Percentiles rank a stretch among this genome's conserved stretches.
phyloP scores from a whole-genome alignment of 371 early-diverging fungal species.

The Saksenaea vasiformis region DNA sequence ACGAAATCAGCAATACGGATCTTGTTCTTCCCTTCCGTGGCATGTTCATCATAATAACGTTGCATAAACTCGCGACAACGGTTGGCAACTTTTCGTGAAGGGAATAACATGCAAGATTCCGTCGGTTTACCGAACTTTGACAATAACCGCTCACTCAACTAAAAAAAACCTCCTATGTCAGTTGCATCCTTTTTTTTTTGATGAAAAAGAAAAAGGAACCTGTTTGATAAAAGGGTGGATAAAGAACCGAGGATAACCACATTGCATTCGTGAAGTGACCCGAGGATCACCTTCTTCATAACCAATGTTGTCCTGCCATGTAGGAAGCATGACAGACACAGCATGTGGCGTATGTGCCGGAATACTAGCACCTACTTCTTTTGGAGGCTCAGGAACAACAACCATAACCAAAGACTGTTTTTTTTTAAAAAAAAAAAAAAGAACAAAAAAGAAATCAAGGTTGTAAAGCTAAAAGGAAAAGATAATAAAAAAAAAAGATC shows the following conservation, averaged over 20 bases:
- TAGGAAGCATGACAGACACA: slow-evolving; percentile 92
- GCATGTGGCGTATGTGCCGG: slow-evolving; percentile 83
- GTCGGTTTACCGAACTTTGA: slow-evolving; percentile 66
- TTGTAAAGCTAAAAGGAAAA: not conserved
- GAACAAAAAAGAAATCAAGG: slow-evolving; percentile 11
- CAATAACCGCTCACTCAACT: slow-evolving; percentile 49
- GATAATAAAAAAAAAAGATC: not conserved
- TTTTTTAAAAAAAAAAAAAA: too few relatives aligned
- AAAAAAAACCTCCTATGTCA: not conserved
- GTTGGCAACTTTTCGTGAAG: slow-evolving; percentile 69
- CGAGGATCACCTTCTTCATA: slow-evolving; percentile 88
- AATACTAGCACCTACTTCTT: slow-evolving; percentile 60
- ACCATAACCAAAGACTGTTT: slow-evolving; percentile 17
- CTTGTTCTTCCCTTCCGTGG: slow-evolving; percentile 24
- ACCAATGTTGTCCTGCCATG: slow-evolving; percentile 86
- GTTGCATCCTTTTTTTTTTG: not conserved
- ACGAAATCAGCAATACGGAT: slow-evolving; percentile 69
- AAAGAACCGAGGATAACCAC: slow-evolving; percentile 96
- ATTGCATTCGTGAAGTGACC: slow-evolving; percentile 73
- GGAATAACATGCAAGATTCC: slow-evolving; percentile 76
- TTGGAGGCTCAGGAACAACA: slow-evolving; percentile 40
- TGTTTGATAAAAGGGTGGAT: slow-evolving; percentile 71
- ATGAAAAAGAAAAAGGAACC: slow-evolving; percentile 31
- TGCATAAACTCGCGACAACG: slow-evolving; percentile 72
- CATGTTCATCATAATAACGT: slow-evolving; percentile 35